Base-by-base conservation (phyloP, 2,329 filamentous ascomycete genomes). In the Colletotrichum plurivorum region DNA sequence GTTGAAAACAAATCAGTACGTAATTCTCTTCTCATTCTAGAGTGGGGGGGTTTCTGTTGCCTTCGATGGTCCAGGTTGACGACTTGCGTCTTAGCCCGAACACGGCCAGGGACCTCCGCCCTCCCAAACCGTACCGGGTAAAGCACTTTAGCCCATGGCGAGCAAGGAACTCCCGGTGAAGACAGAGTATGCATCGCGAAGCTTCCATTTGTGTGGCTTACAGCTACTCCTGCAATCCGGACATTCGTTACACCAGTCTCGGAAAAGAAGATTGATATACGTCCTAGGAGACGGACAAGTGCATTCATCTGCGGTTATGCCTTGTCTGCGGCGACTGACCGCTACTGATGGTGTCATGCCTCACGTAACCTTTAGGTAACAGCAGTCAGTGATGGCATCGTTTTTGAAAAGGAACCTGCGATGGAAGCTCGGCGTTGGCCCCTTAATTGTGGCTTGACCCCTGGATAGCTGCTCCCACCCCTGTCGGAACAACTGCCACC, bases 291-390 rank as follows among this genome's bases (percentile, higher is more conserved):
- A n/a, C 6, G 18, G 45, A 45, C 2, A 36, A 36, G 2, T 36
- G 8, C 8, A 36, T 3, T 10, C 31, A 36, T 10, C 31, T 36
- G 31, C 31, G 31, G n/a, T 41, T 56, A 10, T 46, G 12, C 45
- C 6, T 36, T 31, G 43, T 43, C 48, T 54, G n/a, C 27, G 16
- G 39, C 41, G 41, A 31, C 54, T 59, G 54, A 51, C 61, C 61
- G 61, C 66, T 59, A 22, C 31, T 10, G 5, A 55, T 54, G 66
- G 49, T 51, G 61, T 39, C 54, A 60, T 60, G 3, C n/a, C 27
- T 60, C 67, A 67, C 56, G 67, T 69, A 69, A 69, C 51, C 16
- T 56, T 67, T 69, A 61, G 49, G 45, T 67, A 69, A 69, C 61
- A 16, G 7, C 36, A n/a, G 64, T 3, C 25, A 22, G 18, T 22